phyloP scores from a whole-genome alignment of 2,329 filamentous ascomycete genomes.

The Penicillium sp. region DNA sequence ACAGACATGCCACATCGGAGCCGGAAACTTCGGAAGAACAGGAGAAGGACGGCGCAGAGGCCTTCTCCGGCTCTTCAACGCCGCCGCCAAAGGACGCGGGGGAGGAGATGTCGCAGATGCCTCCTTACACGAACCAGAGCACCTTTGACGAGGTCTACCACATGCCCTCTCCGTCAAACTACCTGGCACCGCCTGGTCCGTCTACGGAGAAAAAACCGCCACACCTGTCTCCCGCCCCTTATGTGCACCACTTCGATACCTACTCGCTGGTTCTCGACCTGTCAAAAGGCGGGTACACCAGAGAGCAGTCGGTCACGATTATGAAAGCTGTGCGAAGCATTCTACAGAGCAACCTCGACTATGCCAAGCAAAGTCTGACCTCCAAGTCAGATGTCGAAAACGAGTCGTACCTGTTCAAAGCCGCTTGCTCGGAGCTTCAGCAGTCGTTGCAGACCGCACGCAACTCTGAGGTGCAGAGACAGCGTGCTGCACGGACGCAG shows the following conservation, averaged over 20 bases:
- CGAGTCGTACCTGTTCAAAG: constrained; percentile 87
- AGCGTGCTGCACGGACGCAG: constrained; percentile 75
- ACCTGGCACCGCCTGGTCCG: constrained; percentile 27
- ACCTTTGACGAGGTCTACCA: constrained; percentile 41
- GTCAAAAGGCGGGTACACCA: constrained; percentile 64
- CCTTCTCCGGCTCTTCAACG: constrained; percentile 5
- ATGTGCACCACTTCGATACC: constrained; percentile 95
- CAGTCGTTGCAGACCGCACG: constrained; percentile 79
- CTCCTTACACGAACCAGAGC: constrained; percentile 14
- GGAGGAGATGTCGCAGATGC: constrained; percentile 17
- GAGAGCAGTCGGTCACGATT: constrained; percentile 69
- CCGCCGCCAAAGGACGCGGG: constrained; percentile 6
- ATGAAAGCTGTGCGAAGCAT: constrained; percentile 89
- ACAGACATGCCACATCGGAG: constrained; percentile 14
- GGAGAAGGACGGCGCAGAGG: constrained; percentile 15
- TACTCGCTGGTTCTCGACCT: constrained; percentile 83
- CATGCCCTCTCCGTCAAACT: constrained; percentile 39
- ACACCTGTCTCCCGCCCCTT: constrained; percentile 65
- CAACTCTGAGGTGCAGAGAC: constrained; percentile 70
- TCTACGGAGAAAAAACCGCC: constrained; percentile 51
- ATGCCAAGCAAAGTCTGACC: constrained; percentile 74
- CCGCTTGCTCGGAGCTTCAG: constrained; percentile 84
- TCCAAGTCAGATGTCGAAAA: constrained; percentile 93
- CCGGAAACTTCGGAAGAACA: constrained; percentile 23
- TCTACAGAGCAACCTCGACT: constrained; percentile 71